Percentiles rank a stretch among this genome's conserved stretches.
Evolutionary conservation across 768 basidiomycete species (phyloP).

Genomic region (Royoungia palumana): DNA sequence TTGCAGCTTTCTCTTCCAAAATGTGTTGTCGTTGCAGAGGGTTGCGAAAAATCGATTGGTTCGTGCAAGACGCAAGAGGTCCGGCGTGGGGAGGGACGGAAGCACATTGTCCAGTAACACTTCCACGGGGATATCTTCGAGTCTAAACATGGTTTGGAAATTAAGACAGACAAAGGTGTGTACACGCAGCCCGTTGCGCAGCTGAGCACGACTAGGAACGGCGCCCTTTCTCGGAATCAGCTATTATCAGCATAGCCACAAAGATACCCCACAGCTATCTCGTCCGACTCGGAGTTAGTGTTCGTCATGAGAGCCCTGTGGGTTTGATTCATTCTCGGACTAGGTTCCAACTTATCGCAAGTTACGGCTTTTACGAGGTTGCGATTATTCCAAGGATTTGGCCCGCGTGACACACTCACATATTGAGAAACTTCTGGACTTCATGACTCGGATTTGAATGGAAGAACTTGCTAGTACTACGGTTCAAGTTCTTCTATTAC

Average conservation of each 20-base stretch:
- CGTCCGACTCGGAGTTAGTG: no score
- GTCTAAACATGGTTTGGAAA: conserved; percentile 30
- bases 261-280: no score
- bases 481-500: no score
- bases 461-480: no score
- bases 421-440: no score
- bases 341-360: no score
- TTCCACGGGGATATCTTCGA: conserved; percentile 67
- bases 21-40: conserved; percentile 64
- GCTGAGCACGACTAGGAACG: not conserved
- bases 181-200: conserved; percentile 5
- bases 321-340: no score
- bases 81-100: conserved; percentile 49
- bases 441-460: no score
- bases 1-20: conserved; percentile 71
- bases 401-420: no score
- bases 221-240: conserved; percentile 11
- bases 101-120: conserved; percentile 74
- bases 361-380: no score
- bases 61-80: conserved; percentile 55
- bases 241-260: conserved; percentile 25
- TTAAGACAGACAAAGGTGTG: not conserved
- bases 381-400: no score
- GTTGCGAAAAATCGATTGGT: conserved; percentile 63
- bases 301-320: no score